Evolutionary conservation across 371 early-diverging fungal genomes (phyloP).

Genomic region (Saksenaea vasiformis): DNA sequence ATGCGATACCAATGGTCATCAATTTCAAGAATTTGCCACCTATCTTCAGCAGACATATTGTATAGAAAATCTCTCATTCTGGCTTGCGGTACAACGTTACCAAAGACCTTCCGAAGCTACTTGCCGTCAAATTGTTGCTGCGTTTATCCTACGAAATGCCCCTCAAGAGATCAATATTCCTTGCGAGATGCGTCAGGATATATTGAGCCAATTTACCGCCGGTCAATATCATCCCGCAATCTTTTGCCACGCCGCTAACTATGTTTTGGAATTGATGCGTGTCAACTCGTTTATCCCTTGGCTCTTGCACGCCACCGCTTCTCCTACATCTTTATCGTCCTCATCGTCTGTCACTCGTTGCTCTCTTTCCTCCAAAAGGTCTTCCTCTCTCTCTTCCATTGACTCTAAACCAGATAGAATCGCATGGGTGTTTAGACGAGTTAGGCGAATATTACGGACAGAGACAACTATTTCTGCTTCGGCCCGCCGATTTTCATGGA

Average conservation of each 20-base stretch:
- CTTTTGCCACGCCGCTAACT: conserved; percentile 29
- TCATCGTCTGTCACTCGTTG: background rate
- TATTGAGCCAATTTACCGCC: conserved; percentile 27
- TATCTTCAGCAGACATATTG: conserved; percentile 41
- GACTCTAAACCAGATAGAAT: background rate
- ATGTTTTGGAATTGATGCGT: conserved; percentile 38
- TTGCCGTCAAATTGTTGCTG: conserved; percentile 29
- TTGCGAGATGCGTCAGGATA: conserved; percentile 31
- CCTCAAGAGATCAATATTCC: conserved; percentile 48
- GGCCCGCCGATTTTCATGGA: conserved; percentile 1
- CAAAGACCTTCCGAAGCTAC: conserved; percentile 18
- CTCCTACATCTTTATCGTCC: background rate
- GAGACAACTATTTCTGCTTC: background rate
- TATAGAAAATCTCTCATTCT: conserved; percentile 39
- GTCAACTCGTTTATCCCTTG: conserved; percentile 44
- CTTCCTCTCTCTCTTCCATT: background rate
- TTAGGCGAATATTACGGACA: background rate
- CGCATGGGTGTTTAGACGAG: background rate
- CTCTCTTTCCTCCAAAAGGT: background rate
- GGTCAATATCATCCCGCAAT: conserved; percentile 39
- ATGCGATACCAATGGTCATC: conserved; percentile 21
- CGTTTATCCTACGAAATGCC: conserved; percentile 35
- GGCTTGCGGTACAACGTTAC: conserved; percentile 33
- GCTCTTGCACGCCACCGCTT: conserved; percentile 3
- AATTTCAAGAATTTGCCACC: conserved; percentile 34